Evolutionary conservation across 148 eudicot genomes (phyloP), one percentile per base, ranked within the genome.

Genomic region (Mesembryanthemum crystallinum): DNA sequence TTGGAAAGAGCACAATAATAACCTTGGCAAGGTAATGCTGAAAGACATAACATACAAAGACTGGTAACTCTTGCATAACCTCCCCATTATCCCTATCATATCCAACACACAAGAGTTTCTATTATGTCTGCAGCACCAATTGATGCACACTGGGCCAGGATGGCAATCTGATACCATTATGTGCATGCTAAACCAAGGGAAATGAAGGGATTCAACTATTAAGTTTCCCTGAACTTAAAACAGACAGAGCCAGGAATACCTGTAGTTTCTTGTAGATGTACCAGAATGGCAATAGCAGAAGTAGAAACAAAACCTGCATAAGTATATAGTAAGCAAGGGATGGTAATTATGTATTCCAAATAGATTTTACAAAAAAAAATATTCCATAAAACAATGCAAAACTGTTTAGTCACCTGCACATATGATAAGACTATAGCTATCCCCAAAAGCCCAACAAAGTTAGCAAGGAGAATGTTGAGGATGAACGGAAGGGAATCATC

Each of bases 401-500:
- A 42, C 24, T 24, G n/a, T 68, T 32, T 3, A 64, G 9, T 75
- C 75, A 94, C 98, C 98, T 94, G 97, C 29, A 90, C 96, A 80
- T 86, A 92, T 49, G 95, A 85, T 79, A 94, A 76, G 80, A 94
- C 90, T 61, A 92, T 28, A 32, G 86, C 90, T 71, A 92, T 90
- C 33, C 98, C 98, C 76, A 92, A 74, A 62, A 94, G 88, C 78
- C 97, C 93, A 45, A 94, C 96, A 81, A 88, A 88, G 85, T 92
- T 94, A 60, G 98, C 97, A 74, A 94, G 90, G 69, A 94, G 93
- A 85, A 92, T 92, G 91, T 94, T 94, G 87, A 94, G 89, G 72
- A 94, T 94, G 80, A 94, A 94, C 21, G 98, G 98, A 84, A 94
- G 98, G 72, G 97, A 84, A 81, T 94, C 98, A 73, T 94, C 98